phyloP scores from a whole-genome alignment of 2,329 filamentous ascomycete species.

The Xylariaceae sp. region DNA sequence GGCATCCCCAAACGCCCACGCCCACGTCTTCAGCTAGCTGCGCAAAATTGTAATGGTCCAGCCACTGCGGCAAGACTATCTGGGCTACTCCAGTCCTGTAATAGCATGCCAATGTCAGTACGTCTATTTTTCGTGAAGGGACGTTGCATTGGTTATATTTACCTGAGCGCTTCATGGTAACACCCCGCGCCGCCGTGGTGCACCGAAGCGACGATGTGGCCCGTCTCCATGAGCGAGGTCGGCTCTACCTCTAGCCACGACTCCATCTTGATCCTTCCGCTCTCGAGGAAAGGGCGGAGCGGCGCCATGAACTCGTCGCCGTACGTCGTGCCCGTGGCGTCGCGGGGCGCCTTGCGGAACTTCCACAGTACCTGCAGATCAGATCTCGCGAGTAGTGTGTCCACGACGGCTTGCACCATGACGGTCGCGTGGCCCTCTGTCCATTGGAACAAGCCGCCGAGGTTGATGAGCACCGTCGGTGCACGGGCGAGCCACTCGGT shows the following conservation, averaged over 20 bases:
- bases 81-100: conserved; percentile 31
- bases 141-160: neutral
- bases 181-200: conserved; percentile 33
- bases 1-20: conserved; percentile 31
- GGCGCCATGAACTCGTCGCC: conserved; percentile 21
- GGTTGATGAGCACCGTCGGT: conserved; percentile 31
- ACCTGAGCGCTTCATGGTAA: conserved; percentile 30
- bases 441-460: conserved; percentile 27
- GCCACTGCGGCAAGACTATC: conserved; percentile 31
- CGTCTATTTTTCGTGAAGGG: too few species aligned
- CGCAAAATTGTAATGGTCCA: conserved; percentile 30
- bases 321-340: conserved; percentile 5
- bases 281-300: conserved; percentile 25
- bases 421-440: conserved; percentile 11
- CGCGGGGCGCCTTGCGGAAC: conserved; percentile 6
- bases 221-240: conserved; percentile 25
- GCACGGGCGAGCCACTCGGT: conserved; percentile 25
- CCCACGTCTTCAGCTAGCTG: conserved; percentile 22
- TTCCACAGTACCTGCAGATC: conserved; percentile 31
- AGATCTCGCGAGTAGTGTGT: conserved; percentile 2
- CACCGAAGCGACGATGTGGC: conserved; percentile 30
- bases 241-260: conserved; percentile 28
- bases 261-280: conserved; percentile 27
- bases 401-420: conserved; percentile 30
- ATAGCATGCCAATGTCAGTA: too few species aligned